A percentile compares a stretch with the other conserved stretches of the same genome.
phyloP scores from a whole-genome alignment of 768 basidiomycete genomes.

The Galerina sulciceps region DNA sequence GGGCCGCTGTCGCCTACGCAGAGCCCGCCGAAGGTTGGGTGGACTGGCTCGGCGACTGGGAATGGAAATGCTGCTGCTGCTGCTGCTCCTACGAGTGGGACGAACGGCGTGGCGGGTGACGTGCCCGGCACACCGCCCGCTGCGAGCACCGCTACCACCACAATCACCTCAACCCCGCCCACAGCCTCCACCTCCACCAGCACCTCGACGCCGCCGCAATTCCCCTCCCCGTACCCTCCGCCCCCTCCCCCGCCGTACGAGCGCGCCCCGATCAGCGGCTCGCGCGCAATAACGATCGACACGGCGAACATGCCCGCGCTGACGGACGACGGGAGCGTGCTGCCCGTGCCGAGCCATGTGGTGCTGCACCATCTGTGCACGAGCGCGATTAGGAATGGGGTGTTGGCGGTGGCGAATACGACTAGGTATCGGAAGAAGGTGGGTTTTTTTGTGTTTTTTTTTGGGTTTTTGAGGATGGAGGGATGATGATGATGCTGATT shows the following conservation, averaged over 20 bases:
- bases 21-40: constrained; percentile 16
- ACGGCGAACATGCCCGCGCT: constrained; percentile 45
- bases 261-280: constrained; percentile 24
- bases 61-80: constrained; percentile 6
- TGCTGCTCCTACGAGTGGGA: neutral
- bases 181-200: neutral
- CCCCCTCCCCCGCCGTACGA: constrained; percentile 6
- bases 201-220: neutral
- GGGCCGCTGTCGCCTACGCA: constrained; percentile 18
- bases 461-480: neutral
- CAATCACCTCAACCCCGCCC: neutral
- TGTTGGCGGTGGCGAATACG: constrained; percentile 90
- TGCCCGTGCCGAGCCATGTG: constrained; percentile 93
- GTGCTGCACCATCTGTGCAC: constrained; percentile 95
- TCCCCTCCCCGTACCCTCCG: neutral
- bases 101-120: neutral
- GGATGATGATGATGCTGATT: constrained; percentile 3
- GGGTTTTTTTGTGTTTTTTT: constrained; percentile 20
- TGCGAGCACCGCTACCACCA: neutral
- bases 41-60: neutral
- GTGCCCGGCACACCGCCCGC: neutral
- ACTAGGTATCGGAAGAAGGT: constrained; percentile 93
- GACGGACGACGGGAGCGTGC: constrained; percentile 86
- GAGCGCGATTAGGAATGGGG: constrained; percentile 93
- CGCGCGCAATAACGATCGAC: constrained; percentile 38